These are phyloP conservation scores for Cytospora mali DNA, from an alignment of 2,329 filamentous ascomycete genomes.

Conservation along the genomic window DNA sequence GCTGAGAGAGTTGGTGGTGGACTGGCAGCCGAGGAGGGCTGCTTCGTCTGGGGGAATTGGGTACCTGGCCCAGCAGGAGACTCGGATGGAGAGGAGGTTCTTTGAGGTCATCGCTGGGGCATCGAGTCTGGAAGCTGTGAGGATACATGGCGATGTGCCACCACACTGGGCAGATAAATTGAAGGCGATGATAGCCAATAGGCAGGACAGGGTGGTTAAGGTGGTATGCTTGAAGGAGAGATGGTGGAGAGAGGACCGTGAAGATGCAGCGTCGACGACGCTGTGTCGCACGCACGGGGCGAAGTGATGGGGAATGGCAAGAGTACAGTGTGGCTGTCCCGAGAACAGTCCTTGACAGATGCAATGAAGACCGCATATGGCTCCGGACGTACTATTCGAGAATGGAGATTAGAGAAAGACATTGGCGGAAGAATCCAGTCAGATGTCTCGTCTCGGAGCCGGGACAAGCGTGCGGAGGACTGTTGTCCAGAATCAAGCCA, in stretches of 20 bases:
- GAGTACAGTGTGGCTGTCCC: too few relatives aligned
- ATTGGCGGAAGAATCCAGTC: not conserved
- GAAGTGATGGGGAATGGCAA: not conserved
- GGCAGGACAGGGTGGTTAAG: slow-evolving; percentile 13
- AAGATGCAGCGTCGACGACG: not conserved
- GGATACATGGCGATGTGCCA: slow-evolving; percentile 33
- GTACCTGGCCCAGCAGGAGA: slow-evolving; percentile 14
- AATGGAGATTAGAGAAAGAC: not conserved
- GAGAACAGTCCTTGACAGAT: too few relatives aligned
- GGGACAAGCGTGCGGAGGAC: not conserved
- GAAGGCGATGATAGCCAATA: slow-evolving; percentile 10
- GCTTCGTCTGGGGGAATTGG: slow-evolving; percentile 27
- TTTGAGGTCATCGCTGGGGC: slow-evolving; percentile 29
- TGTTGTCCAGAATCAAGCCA: not conserved
- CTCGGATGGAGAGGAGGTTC: slow-evolving; percentile 34
- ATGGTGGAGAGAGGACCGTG: slow-evolving; percentile 34
- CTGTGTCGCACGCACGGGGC: too few relatives aligned
- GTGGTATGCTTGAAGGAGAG: slow-evolving; percentile 30
- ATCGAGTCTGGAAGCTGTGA: slow-evolving; percentile 28
- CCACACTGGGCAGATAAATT: slow-evolving; percentile 30
- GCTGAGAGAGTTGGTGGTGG: slow-evolving; percentile 34
- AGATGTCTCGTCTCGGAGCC: not conserved
- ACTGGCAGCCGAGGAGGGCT: slow-evolving; percentile 36
- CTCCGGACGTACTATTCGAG: not conserved
- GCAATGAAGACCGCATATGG: not conserved